Percentiles rank a stretch among this genome's conserved stretches.
phyloP scores from a whole-genome alignment of 1,284 basidiomycete genomes.

The Puccinia horiana region DNA sequence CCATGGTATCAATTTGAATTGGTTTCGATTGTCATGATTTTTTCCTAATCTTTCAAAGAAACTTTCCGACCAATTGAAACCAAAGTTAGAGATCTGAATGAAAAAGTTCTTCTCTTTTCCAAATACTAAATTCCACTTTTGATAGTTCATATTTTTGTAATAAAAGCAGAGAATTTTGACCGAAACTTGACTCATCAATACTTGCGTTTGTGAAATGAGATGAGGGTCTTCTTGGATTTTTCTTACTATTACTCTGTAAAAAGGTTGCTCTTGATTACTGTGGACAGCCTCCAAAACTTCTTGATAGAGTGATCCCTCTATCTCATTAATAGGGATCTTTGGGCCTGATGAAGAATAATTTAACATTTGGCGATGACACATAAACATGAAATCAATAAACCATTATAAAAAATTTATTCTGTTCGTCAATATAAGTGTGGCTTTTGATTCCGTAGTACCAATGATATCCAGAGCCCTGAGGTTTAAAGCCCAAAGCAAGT shows the following conservation, averaged over 20 bases:
- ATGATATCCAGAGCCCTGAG: neutral
- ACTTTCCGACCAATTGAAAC: neutral
- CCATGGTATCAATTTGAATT: neutral
- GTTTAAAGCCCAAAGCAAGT: neutral
- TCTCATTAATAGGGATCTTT: neutral
- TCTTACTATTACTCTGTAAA: neutral
- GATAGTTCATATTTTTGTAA: neutral
- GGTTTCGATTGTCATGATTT: neutral
- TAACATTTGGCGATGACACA: neutral
- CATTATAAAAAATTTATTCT: neutral
- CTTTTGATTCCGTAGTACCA: neutral
- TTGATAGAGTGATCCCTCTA: neutral
- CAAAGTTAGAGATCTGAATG: neutral
- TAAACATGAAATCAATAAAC: neutral
- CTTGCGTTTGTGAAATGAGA: neutral
- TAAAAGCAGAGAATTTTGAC: neutral
- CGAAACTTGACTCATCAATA: neutral
- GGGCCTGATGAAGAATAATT: too few species aligned
- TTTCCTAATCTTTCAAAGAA: neutral
- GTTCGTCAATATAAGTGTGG: neutral
- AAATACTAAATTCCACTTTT: neutral
- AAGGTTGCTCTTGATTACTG: neutral
- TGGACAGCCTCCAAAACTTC: neutral
- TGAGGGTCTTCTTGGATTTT: neutral
- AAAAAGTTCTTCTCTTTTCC: neutral